Conservation (phyloP, 2,329 filamentous ascomycete species). For the Emericellopsis atlantica region DNA sequence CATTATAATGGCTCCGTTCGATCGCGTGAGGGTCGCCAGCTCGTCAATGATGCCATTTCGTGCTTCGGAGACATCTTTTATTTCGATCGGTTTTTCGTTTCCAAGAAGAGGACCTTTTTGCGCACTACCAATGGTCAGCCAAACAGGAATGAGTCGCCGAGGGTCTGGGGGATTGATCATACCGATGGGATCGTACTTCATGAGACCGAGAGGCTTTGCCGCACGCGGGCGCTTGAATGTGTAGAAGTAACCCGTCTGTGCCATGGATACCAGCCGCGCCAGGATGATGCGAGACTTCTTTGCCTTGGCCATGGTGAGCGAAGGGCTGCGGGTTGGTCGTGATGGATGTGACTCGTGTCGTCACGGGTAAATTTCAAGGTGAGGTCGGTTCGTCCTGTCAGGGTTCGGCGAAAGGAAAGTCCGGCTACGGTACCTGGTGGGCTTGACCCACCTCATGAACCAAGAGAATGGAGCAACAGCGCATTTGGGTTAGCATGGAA, state of each 20-base stretch:
- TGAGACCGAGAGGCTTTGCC: conserved; percentile 80
- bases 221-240: conserved; percentile 74
- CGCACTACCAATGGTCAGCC: conserved; percentile 46
- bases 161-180: conserved; percentile 9
- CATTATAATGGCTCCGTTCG: background rate
- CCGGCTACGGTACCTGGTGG: background rate
- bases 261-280: conserved; percentile 95
- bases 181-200: conserved; percentile 98
- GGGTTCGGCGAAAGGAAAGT: background rate
- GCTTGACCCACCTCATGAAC: background rate
- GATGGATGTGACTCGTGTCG: background rate
- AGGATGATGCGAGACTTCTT: conserved; percentile 81
- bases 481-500: background rate
- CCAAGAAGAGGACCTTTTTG: conserved; percentile 90
- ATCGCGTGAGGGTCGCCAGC: too few species aligned
- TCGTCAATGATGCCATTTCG: background rate
- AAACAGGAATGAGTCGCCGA: background rate
- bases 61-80: conserved; percentile 11
- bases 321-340: background rate
- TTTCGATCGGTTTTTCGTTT: conserved; percentile 71
- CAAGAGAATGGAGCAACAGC: background rate
- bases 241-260: conserved; percentile 96
- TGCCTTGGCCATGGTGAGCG: conserved; percentile 18
- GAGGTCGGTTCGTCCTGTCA: background rate
- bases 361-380: conserved; percentile 1